These are phyloP conservation scores for Besnoitia besnoiti DNA, from an alignment of 169 alveolate genomes.

Conservation along the genomic window DNA sequence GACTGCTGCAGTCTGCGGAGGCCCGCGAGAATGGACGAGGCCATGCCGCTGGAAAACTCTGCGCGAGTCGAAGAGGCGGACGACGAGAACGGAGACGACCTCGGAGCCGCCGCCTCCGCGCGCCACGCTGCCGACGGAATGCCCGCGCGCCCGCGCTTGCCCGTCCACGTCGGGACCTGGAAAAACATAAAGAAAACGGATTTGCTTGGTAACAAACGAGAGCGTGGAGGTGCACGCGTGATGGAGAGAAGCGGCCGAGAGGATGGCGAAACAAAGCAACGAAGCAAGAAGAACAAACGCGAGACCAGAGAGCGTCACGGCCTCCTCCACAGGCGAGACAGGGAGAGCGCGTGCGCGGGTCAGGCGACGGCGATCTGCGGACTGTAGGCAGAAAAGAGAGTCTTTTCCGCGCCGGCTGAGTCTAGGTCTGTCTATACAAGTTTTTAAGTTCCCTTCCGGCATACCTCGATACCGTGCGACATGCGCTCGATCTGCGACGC, in stretches of 20 bases:
- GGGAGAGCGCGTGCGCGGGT: no score
- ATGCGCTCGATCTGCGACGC: not conserved
- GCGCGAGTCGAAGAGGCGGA: not conserved
- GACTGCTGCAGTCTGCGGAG: not conserved
- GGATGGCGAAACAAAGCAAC: not conserved
- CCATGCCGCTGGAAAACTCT: not conserved
- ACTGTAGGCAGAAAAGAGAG: no score
- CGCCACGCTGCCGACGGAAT: not conserved
- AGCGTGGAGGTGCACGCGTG: not conserved
- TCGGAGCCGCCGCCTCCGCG: not conserved
- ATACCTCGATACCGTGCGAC: not conserved
- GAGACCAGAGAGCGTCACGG: not conserved
- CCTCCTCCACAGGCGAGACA: not conserved
- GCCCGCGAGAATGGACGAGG: conserved; percentile 14
- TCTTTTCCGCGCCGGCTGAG: not conserved
- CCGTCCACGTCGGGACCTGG: conserved; percentile 36
- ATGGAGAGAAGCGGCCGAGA: not conserved
- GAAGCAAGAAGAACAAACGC: not conserved
- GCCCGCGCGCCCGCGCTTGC: conserved; percentile 12
- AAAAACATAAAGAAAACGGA: not conserved
- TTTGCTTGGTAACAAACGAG: not conserved
- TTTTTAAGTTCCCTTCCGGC: not conserved
- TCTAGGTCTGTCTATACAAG: not conserved
- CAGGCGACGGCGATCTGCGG: no score
- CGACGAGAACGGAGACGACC: not conserved